These are phyloP conservation scores for Cryptococcus sp. DNA, from an alignment of 1,284 basidiomycete species.

Conservation along the genomic window DNA sequence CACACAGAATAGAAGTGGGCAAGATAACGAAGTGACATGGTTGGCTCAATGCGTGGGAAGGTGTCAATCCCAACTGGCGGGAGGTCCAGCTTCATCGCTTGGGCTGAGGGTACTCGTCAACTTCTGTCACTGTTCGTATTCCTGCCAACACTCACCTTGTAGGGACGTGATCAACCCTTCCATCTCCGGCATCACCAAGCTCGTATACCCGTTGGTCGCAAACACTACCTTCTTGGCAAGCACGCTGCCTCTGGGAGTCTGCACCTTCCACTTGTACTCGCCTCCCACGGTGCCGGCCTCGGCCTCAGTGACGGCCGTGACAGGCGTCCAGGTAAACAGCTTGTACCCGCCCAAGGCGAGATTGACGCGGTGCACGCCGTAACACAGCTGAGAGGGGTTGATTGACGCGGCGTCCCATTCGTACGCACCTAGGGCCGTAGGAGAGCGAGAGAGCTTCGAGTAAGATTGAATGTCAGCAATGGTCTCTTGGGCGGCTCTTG, in stretches of 20 bases:
- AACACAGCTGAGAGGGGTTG: constrained; percentile 37
- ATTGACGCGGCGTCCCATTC: constrained; percentile 37
- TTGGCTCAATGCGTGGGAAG: constrained; percentile 22
- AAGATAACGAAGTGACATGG: constrained; percentile 32
- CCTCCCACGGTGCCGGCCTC: too few species aligned
- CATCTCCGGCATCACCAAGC: constrained; percentile 25
- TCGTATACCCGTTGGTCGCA: constrained; percentile 36
- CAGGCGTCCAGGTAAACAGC: constrained; percentile 25
- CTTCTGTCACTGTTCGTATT: neutral
- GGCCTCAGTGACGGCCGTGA: neutral
- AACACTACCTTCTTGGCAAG: constrained; percentile 24
- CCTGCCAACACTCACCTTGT: constrained; percentile 8
- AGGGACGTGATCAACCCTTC: constrained; percentile 25
- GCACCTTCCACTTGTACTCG: constrained; percentile 20
- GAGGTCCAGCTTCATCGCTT: constrained; percentile 33
- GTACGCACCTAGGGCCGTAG: constrained; percentile 6
- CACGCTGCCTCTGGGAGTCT: constrained; percentile 31
- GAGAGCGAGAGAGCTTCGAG: constrained; percentile 4
- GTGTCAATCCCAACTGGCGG: constrained; percentile 20
- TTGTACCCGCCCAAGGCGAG: constrained; percentile 16
- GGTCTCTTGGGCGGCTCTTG: neutral
- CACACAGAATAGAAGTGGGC: constrained; percentile 39
- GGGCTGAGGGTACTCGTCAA: constrained; percentile 16
- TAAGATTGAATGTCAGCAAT: neutral
- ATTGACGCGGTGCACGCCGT: constrained; percentile 25